Conservation (phyloP, 805 yeast species). For the Schwanniomyces occidentalis region DNA sequence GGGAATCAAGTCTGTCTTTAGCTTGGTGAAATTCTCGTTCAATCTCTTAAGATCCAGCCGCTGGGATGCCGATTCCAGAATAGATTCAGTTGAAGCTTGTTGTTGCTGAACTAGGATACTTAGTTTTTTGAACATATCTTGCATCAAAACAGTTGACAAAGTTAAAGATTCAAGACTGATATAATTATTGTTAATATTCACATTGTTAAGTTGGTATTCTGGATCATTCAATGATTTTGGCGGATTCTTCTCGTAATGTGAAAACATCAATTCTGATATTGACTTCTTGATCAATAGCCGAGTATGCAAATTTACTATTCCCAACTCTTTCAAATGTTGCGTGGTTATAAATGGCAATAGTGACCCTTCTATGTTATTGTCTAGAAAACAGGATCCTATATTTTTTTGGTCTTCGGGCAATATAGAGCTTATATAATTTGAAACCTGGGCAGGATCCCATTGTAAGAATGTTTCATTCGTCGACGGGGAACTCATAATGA, state of each 20-base stretch:
- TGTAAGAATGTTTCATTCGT: slow-evolving; percentile 36
- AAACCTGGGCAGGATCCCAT: slow-evolving; percentile 49
- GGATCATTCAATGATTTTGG: slow-evolving; percentile 28
- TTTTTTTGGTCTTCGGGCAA: slow-evolving; percentile 20
- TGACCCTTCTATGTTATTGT: slow-evolving; percentile 71
- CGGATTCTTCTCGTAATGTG: slow-evolving; percentile 29
- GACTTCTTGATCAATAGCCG: slow-evolving; percentile 62
- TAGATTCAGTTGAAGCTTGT: slow-evolving; percentile 8
- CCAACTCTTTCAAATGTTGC: slow-evolving; percentile 73
- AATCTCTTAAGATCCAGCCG: slow-evolving; percentile 40
- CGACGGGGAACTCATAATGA: slow-evolving; percentile 17
- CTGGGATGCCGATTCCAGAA: slow-evolving; percentile 18
- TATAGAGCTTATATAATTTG: slow-evolving; percentile 29
- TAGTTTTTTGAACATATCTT: slow-evolving; percentile 33
- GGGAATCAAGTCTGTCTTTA: slow-evolving; percentile 67
- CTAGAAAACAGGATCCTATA: slow-evolving; percentile 39
- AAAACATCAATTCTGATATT: slow-evolving; percentile 52
- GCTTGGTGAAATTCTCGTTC: slow-evolving; percentile 52
- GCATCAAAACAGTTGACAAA: slow-evolving; percentile 34
- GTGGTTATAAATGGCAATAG: slow-evolving; percentile 67
- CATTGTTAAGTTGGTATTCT: slow-evolving; percentile 26
- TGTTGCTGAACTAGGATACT: slow-evolving; percentile 17
- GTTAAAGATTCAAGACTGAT: slow-evolving; percentile 37
- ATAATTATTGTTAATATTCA: slow-evolving; percentile 38
- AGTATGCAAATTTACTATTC: slow-evolving; percentile 51